Percentiles rank a stretch among this genome's conserved stretches.
Evolutionary conservation across 2,329 filamentous ascomycete genomes (phyloP).

Genomic region (Aureobasidium uvarum): DNA sequence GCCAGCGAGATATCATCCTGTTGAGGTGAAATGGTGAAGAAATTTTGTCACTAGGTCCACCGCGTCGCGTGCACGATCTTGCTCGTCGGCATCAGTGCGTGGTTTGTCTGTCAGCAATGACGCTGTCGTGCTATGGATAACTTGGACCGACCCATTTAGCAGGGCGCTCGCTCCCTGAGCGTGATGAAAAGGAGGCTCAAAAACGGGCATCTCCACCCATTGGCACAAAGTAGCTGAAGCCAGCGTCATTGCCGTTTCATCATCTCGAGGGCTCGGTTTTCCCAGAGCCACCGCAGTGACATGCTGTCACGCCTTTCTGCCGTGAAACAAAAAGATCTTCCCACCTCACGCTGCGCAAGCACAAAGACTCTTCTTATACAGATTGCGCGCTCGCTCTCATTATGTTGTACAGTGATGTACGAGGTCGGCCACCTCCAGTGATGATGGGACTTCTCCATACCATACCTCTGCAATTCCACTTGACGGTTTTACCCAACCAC

Average conservation of each 20-base stretch:
- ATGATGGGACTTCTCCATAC: background rate
- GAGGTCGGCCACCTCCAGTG: background rate
- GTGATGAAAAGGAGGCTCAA: conserved; percentile 15
- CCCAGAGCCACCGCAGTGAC: background rate
- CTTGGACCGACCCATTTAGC: background rate
- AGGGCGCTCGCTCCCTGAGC: background rate
- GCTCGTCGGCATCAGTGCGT: background rate
- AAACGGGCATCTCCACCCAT: conserved; percentile 19
- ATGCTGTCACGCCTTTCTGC: conserved; percentile 7
- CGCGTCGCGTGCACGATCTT: conserved; percentile 9
- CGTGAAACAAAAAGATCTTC: background rate
- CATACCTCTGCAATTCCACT: background rate
- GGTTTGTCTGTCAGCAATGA: conserved; percentile 22
- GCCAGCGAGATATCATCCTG: background rate
- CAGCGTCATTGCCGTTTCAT: conserved; percentile 25
- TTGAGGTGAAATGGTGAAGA: conserved; percentile 1
- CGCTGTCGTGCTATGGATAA: conserved; percentile 16
- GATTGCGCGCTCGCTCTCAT: background rate
- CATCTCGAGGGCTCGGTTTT: background rate
- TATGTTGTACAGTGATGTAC: background rate
- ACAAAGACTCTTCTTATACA: background rate
- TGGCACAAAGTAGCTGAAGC: conserved; percentile 2
- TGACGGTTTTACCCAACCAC: background rate
- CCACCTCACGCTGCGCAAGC: background rate
- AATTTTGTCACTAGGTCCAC: conserved; percentile 16